A percentile compares a stretch with the other conserved stretches of the same genome.
Evolutionary conservation across 768 basidiomycete species (phyloP).

Genomic region (Cytidiella melzeri): DNA sequence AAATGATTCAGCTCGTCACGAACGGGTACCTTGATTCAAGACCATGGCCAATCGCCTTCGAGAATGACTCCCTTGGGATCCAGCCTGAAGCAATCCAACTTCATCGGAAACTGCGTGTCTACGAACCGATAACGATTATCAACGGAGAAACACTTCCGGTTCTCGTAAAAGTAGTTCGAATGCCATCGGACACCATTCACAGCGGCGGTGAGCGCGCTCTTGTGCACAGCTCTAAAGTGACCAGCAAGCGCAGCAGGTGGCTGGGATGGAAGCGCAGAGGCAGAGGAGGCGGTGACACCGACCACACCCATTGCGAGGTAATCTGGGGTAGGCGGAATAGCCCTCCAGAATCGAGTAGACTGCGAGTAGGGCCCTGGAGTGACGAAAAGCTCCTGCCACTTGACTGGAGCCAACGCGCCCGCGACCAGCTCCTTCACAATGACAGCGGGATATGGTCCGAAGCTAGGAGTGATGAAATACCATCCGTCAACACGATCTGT

Average conservation of each 20-base stretch:
- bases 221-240: not conserved
- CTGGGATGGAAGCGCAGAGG: not conserved
- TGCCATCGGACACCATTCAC: not conserved
- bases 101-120: not conserved
- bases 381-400: not conserved
- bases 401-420: not conserved
- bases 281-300: not conserved
- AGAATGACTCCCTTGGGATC: not conserved
- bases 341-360: not conserved
- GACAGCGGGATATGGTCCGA: not conserved
- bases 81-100: not conserved
- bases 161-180: not conserved
- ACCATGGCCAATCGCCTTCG: not conserved
- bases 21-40: too few relatives aligned
- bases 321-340: not conserved
- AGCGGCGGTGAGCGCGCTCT: not conserved
- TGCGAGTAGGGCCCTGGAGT: not conserved
- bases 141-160: not conserved
- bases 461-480: not conserved
- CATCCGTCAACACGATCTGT: not conserved
- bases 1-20: too few relatives aligned
- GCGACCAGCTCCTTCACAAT: not conserved
- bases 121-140: not conserved
- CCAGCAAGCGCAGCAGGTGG: not conserved
- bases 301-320: not conserved